These are phyloP conservation scores for Heritiera fomes DNA, from an alignment of 345 rosid species.

Conservation along the genomic window DNA sequence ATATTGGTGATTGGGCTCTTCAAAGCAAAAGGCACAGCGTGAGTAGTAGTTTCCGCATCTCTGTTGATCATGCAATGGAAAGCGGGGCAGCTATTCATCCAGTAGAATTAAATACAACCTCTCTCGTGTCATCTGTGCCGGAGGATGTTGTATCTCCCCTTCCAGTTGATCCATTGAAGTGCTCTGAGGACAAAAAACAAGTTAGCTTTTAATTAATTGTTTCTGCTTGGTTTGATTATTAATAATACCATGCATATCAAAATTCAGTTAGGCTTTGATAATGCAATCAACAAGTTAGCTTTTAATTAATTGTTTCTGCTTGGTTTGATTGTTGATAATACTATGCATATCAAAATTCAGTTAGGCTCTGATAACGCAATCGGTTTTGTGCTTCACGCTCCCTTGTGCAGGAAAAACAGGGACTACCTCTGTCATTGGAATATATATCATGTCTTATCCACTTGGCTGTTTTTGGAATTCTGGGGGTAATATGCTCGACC, in stretches of 20 bases:
- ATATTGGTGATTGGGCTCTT: constrained; percentile 79
- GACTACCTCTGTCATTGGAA: constrained; percentile 12
- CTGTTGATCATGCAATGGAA: constrained; percentile 44
- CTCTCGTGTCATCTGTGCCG: constrained; percentile 38
- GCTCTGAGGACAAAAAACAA: constrained; percentile 33
- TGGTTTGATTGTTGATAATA: background rate
- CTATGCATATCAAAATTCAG: background rate
- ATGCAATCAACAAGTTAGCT: constrained; percentile 24
- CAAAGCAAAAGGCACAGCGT: constrained; percentile 45
- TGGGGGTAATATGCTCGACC: constrained; percentile 23
- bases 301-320: background rate
- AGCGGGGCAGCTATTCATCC: constrained; percentile 37
- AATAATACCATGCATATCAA: background rate
- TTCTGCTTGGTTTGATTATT: background rate
- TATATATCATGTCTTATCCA: constrained; percentile 16
- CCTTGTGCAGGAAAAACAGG: constrained; percentile 23
- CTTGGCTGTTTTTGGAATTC: constrained; percentile 28
- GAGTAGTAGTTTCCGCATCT: constrained; percentile 44
- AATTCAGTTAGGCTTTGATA: background rate
- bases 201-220: constrained; percentile 26
- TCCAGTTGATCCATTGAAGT: constrained; percentile 43
- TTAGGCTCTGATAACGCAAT: background rate
- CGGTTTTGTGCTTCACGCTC: background rate
- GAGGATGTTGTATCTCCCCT: constrained; percentile 49
- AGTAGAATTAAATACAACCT: constrained; percentile 27